Evolutionary conservation across 208 protist species (phyloP).

Genomic region (Leishmania gerbilli): DNA sequence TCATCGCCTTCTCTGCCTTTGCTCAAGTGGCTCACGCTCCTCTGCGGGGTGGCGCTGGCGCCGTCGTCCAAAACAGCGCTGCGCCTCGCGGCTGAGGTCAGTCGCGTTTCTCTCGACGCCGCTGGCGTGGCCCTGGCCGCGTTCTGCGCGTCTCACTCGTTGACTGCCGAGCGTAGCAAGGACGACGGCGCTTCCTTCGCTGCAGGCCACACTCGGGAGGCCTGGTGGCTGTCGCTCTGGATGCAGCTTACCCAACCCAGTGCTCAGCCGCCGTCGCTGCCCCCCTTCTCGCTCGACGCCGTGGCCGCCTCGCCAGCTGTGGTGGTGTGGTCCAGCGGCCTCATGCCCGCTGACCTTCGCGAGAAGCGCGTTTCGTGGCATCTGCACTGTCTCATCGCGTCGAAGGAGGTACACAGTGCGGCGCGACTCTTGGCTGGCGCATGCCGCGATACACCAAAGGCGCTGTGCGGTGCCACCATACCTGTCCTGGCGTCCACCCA

Average conservation of each 20-base stretch:
- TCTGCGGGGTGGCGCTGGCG: conserved; percentile 43
- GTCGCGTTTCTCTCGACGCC: conserved; percentile 19
- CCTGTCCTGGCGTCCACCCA: conserved; percentile 17
- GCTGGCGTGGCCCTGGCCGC: conserved; percentile 18
- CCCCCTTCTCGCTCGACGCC: conserved; percentile 11
- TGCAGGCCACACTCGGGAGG: background rate
- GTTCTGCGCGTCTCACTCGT: conserved; percentile 15
- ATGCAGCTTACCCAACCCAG: conserved; percentile 15
- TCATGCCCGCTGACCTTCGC: conserved; percentile 6
- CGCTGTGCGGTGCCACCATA: background rate
- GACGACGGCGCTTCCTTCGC: background rate
- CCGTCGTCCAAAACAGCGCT: conserved; percentile 28
- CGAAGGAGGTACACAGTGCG: conserved; percentile 14
- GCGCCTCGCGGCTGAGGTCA: conserved; percentile 23
- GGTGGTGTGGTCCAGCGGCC: conserved; percentile 5
- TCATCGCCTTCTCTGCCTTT: conserved; percentile 5
- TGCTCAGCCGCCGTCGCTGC: conserved; percentile 10
- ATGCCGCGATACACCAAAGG: conserved; percentile 6
- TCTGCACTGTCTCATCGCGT: conserved; percentile 43
- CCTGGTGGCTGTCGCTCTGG: conserved; percentile 31
- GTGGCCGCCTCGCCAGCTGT: background rate
- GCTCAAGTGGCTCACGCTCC: conserved; percentile 27
- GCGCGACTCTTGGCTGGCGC: conserved; percentile 23
- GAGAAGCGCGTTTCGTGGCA: conserved; percentile 47
- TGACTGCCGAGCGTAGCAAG: background rate